Conservation (phyloP, 2,329 filamentous ascomycete genomes). For the Periconia sp. region DNA sequence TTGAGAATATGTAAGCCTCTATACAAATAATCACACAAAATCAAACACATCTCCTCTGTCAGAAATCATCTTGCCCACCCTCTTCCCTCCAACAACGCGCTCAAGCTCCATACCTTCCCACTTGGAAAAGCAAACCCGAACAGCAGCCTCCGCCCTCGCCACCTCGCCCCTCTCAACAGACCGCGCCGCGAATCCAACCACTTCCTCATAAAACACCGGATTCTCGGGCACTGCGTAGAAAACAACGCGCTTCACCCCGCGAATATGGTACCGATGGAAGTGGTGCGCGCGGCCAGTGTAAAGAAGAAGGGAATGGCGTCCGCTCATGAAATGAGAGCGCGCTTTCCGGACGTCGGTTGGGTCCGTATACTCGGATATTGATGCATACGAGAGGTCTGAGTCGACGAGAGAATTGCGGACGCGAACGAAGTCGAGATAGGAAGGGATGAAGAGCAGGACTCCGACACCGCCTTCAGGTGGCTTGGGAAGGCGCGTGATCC, state of each 20-base stretch:
- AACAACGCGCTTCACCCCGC: slow-evolving; percentile 79
- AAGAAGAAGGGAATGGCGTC: slow-evolving; percentile 78
- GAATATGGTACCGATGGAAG: slow-evolving; percentile 83
- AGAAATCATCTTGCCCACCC: slow-evolving; percentile 80
- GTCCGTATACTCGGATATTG: slow-evolving; percentile 85
- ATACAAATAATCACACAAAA: slow-evolving; percentile 63
- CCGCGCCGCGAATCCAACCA: slow-evolving; percentile 66
- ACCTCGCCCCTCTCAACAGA: slow-evolving; percentile 61
- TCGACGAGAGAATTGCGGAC: slow-evolving; percentile 90
- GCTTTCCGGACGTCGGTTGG: slow-evolving; percentile 78
- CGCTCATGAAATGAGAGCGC: slow-evolving; percentile 81
- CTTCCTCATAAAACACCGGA: slow-evolving; percentile 75
- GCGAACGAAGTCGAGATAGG: slow-evolving; percentile 92
- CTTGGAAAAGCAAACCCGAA: slow-evolving; percentile 72
- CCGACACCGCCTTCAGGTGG: slow-evolving; percentile 60
- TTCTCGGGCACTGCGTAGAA: slow-evolving; percentile 93
- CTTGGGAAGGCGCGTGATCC: slow-evolving; percentile 68
- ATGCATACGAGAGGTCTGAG: slow-evolving; percentile 71
- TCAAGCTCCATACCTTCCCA: slow-evolving; percentile 91
- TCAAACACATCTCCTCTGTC: slow-evolving; percentile 91
- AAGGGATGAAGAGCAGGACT: slow-evolving; percentile 85
- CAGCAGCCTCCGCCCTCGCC: slow-evolving; percentile 50
- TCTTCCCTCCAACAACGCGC: slow-evolving; percentile 78
- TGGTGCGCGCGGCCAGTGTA: slow-evolving; percentile 98
- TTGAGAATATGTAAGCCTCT: no score